Conservation (phyloP, 140 eudicot genomes). For the Cichorium intybus region DNA sequence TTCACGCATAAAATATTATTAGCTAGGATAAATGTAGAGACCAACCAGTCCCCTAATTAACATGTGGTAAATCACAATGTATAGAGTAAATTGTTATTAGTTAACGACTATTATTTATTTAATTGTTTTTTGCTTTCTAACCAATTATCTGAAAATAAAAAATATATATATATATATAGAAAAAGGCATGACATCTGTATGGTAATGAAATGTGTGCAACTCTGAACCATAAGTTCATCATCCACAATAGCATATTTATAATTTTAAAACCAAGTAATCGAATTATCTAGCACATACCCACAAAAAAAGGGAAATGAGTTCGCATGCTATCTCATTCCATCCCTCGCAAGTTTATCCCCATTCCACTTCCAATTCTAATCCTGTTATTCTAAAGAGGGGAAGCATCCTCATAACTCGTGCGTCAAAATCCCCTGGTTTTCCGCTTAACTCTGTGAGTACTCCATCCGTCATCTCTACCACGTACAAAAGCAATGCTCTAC, state of each 20-base stretch:
- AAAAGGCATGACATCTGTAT: background rate
- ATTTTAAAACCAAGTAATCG: background rate
- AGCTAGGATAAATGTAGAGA: too few species aligned
- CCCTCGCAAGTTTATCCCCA: background rate
- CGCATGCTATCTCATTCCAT: constrained; percentile 16
- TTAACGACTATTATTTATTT: too few species aligned
- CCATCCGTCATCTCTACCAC: background rate
- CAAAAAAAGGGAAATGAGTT: constrained; percentile 14
- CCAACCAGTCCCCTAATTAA: too few species aligned
- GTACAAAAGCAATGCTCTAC: too few species aligned
- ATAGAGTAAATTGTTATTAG: too few species aligned
- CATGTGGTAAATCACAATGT: too few species aligned
- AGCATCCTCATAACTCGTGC: constrained; percentile 31
- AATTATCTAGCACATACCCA: background rate
- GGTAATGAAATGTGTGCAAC: background rate
- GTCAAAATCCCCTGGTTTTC: constrained; percentile 55
- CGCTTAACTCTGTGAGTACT: constrained; percentile 54
- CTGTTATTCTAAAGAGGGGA: constrained; percentile 16
- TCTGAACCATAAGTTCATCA: constrained; percentile 25
- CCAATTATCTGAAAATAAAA: background rate
- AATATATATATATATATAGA: background rate
- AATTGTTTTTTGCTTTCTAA: background rate
- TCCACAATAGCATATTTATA: background rate
- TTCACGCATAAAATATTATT: too few species aligned
- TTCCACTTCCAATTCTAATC: background rate